Evolutionary conservation across 139 green algal species (phyloP), one percentile per base, ranked within the genome.

Genomic region (Chlorella sp.): DNA sequence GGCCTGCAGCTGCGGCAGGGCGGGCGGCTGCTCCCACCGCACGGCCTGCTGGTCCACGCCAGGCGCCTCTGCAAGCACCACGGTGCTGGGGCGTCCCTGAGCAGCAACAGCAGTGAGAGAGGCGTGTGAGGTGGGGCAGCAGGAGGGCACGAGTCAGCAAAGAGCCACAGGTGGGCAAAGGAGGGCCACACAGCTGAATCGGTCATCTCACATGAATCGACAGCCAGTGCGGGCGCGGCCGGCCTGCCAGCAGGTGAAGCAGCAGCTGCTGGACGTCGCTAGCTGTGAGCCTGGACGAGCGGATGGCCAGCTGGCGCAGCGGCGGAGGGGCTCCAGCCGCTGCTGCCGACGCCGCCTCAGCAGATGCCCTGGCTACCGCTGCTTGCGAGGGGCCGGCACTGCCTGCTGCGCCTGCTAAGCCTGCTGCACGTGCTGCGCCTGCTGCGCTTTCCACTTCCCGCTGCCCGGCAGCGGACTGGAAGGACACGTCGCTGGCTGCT

Each of bases 41-140:
- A 89, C 88, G 60, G 90, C 43, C 22, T 89, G 67, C 28, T 72
- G n/a, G 62, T 87, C 81, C 2, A 97, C 44, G 9, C 93, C 94
- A 20, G 89, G 82, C 22, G 92, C 86, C 20, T 91, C 80, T 54
- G 95, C 80, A 62, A 95, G 51, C 40, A 93, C 84, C 54, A 94
- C 84, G 17, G 41, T 58, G 62, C 26, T 48, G 62, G 78, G 78
- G 8, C 60, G 41, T 43, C 62, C 78, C 88, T 94, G 90, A 73
- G 84, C 26, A 2, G 16, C 34, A 58, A 46, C 44, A 62, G 26
- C 24, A 22, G 72, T 28, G 26, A 34, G 16, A 28, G 26, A 24
- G 38, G 41, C 40, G 34, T 32, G 13, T 14, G 11, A 24, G 34
- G 26, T 34, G 34, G 34, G 26, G 65, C 7, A 30, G 11, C 65